Percentiles rank a stretch among this genome's conserved stretches.
These are phyloP conservation scores for Domatiomyces catenatus DNA, from an alignment of 2,329 filamentous ascomycete genomes.

Conservation along the genomic window DNA sequence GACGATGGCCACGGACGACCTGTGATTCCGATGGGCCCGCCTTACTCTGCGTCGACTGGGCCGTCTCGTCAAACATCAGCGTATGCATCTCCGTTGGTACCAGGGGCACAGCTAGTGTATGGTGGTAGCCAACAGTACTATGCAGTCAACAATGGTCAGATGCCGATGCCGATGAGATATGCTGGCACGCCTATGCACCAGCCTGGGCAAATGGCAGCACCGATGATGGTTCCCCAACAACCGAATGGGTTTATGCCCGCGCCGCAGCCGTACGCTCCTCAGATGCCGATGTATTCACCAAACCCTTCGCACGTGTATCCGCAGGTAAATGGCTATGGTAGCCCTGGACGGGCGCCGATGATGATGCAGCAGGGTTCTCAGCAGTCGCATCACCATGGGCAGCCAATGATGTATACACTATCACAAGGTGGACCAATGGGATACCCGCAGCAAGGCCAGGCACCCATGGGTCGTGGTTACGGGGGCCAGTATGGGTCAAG, in stretches of 20 bases:
- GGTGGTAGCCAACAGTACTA: conserved; percentile 46
- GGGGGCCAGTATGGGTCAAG: conserved; percentile 51
- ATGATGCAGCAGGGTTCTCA: conserved; percentile 94
- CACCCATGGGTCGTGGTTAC: conserved; percentile 46
- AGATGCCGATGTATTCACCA: conserved; percentile 73
- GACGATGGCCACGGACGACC: conserved; percentile 68
- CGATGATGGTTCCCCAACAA: conserved; percentile 70
- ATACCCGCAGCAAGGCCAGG: conserved; percentile 52
- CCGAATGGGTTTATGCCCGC: conserved; percentile 56
- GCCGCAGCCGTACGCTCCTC: conserved; percentile 54
- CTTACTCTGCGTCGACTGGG: conserved; percentile 72
- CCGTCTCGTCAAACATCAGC: conserved; percentile 49
- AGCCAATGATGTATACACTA: conserved; percentile 33
- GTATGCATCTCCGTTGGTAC: conserved; percentile 53
- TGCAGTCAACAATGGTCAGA: conserved; percentile 36
- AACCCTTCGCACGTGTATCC: conserved; percentile 54
- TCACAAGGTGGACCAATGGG: conserved; percentile 50
- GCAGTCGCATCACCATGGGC: conserved; percentile 64
- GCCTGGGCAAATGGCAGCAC: conserved; percentile 56
- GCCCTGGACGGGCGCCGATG: conserved; percentile 74
- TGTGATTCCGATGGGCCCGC: conserved; percentile 66
- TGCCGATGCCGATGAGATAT: conserved; percentile 53
- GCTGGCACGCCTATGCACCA: conserved; percentile 54
- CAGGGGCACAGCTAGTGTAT: conserved; percentile 55
- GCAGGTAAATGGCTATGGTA: conserved; percentile 51